Evolutionary conservation across 2,329 filamentous ascomycete genomes (phyloP), one percentile per base, ranked within the genome.

Genomic region (Exophiala sideris): DNA sequence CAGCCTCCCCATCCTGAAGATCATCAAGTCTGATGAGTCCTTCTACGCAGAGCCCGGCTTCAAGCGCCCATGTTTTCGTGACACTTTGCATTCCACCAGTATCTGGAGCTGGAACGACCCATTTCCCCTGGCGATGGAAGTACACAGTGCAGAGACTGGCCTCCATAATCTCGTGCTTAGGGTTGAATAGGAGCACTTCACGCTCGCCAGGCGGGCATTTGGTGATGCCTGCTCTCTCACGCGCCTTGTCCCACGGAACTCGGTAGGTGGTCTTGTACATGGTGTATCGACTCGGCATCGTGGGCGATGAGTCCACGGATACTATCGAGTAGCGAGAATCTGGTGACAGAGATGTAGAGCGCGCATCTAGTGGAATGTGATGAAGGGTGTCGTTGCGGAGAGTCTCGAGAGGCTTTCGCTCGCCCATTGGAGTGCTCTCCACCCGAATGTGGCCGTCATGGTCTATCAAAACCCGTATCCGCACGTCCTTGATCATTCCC

Each of bases 211-310:
- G 57, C 60, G 50, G 62, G 1, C 59, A 75, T 64, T 41, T 58
- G 2, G 38, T 20, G 45, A 92, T 82, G 0, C 74, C 73, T 1
- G 79, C 81, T 11, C 88, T 79, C 21, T 73, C 66, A 7, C 91
- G 82, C 1, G 90, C 88, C 2, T 73, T 74, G 42, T 88, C 82
- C 69, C 97, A 97, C 67, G 84, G 77, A 8, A 76, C 73, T 11
- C 92, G 83, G 45, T 79, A 75, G 0, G 88, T 94, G 0, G 92
- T 97, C 71, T 99, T 97, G 74, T 88, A 88, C 54, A 86, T 84
- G 0, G 91, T 96, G 66, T 86, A 88, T n/a, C 83, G 79, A 0
- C 78, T 78, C 0, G 78, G 74, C 0, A 67, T 64, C 0, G 79
- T 87, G 3, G 73, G 64, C 24, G 71, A 54, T 0, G 73, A 71